Evolutionary conservation across 2,329 filamentous ascomycete species (phyloP).

Genomic region (Cladophialophora yegresii): DNA sequence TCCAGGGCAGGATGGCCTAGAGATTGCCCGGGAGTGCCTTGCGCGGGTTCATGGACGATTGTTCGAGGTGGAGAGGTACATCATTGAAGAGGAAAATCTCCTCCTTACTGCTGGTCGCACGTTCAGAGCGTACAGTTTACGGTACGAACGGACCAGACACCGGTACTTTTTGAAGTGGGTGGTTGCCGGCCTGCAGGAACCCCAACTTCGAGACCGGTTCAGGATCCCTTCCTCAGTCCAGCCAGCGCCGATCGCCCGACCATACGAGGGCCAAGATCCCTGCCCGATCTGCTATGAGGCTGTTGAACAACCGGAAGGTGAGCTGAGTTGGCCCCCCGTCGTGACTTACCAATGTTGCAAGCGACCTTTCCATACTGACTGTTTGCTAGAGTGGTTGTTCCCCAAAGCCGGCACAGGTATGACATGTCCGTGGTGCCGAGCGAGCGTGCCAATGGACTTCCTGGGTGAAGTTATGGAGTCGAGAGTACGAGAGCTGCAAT

Average conservation of each 20-base stretch:
- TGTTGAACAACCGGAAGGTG: background rate
- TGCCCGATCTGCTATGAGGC: background rate
- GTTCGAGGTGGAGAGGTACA: background rate
- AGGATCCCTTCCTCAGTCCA: background rate
- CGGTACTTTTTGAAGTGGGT: background rate
- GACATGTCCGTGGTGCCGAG: background rate
- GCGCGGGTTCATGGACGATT: background rate
- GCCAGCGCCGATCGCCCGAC: background rate
- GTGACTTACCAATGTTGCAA: background rate
- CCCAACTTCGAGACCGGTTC: background rate
- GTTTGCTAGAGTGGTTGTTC: background rate
- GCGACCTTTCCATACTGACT: background rate
- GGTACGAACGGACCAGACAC: background rate
- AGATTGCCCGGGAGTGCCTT: background rate
- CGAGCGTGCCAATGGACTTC: background rate
- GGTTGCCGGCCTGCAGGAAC: background rate
- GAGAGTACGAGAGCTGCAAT: background rate
- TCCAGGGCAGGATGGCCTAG: background rate
- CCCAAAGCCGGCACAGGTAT: background rate
- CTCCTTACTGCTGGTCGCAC: background rate
- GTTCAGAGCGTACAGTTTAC: background rate
- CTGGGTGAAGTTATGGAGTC: background rate
- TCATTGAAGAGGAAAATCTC: background rate
- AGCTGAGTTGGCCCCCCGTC: background rate
- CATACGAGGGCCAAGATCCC: background rate